Evolutionary conservation across 164 flowering plant species (phyloP), one percentile per base, ranked within the genome.

Genomic region (Echeveria elegans): DNA sequence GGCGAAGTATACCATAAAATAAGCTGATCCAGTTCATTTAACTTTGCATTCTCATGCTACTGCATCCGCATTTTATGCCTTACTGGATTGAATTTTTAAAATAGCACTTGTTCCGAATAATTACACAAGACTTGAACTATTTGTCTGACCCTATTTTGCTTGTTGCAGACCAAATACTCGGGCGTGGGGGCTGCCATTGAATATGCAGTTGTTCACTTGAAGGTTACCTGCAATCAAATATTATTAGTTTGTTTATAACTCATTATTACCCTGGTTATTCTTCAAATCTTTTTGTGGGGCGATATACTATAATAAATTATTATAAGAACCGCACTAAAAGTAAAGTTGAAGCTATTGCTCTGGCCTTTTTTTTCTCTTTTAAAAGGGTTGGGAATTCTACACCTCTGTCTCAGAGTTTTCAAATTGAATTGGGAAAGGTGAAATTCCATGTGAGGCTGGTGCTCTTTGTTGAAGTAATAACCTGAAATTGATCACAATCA

Each of bases 181-280:
- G 88, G 88, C 41, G 77, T 78, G 68, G 96, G 96, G 21, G 79
- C 96, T 36, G 81, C 82, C 12, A 75, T 89, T 36, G 92, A 89
- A 74, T 89, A 83, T 69, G 89, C 90, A 0, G 88, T 89, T 59
- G 71, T 47, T 78, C 71, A 70, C 96, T 89, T 37, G 75, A 82
- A 86, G 96, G 86, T 64, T 58, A 29, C 32, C 3, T 34, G 37
- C 37, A 56, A 56, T 3, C 32, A 12, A 2, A 29, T 28, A 11
- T 3, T 56, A 28, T 10, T 24, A 21, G 24, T n/a, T 48, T 19
- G 6, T 23, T 52, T 21, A 23, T 21, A 21, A 5, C 26, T 52
- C 28, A 43, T 11, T 43, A 12, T 43, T 38, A n/a, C 41, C 41
- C 41, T 38, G 8, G 38, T 38, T 43, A 4, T 43, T 43, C 15